Base-by-base conservation (phyloP, 108 stramenopile species). In the Conticribra weissflogii region DNA sequence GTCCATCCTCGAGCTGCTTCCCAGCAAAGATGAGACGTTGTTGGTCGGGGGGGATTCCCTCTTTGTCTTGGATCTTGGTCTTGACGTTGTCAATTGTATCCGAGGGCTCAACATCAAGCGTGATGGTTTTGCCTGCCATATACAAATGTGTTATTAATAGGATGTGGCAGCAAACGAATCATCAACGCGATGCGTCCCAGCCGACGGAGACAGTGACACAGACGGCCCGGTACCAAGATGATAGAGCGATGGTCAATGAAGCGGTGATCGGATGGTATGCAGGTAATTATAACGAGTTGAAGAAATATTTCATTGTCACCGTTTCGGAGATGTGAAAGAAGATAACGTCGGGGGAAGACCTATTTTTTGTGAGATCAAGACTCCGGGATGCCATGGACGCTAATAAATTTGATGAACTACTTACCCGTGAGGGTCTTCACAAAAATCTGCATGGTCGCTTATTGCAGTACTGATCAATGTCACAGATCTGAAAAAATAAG, bases 61-160 rank as follows among this genome's bases (percentile, higher is more conserved):
- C 97, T 88, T 97, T 96, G 71, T 95, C 94, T 76, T 97, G 97
- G 72, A 97, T 96, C 86, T 96, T 96, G 63, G 85, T 81, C 85
- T 96, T 97, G 78, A 97, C 94, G 69, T 96, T 97, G 70, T 97
- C 96, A 71, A 96, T 93, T 46, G 97, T 97, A 83, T 98, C 98
- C 50, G 90, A 89, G 52, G 97, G 93, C 88, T 98, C 97, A 52
- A 98, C 97, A 93, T 98, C 98, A 63, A 97, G 81, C 72, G 97
- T 97, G 88, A 99, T 98, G 81, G 98, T 74, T 33, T 74, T 74
- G 47, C 72, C 72, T 63, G 36, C 36, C 36, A 41, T n/a, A n/a
- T n/a, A n/a, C n/a, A n/a, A n/a, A n/a, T n/a, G 36, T 41, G 36
- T 12, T 5, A 41, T 5, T 5, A 41, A 29, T 57, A 23, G 53